Conservation (phyloP, 257 asterid species). For the Solanum pinnatisectum region DNA sequence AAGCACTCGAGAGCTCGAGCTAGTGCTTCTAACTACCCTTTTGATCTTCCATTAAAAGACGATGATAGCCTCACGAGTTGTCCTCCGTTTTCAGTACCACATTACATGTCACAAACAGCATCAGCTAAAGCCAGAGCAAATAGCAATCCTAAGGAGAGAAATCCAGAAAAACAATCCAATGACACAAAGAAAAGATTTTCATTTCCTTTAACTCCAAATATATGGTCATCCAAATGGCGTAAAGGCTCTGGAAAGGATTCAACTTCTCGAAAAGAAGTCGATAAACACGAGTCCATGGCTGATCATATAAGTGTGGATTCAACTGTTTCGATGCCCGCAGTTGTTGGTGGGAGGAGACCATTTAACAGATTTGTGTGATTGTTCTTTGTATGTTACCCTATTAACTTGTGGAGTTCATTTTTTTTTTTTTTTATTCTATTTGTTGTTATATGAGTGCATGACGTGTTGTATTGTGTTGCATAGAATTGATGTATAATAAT, state of each 20-base stretch:
- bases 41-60: conserved; percentile 45
- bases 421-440: background rate
- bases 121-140: conserved; percentile 70
- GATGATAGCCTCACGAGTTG: conserved; percentile 87
- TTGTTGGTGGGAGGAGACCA: conserved; percentile 69
- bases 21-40: conserved; percentile 31
- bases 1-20: conserved; percentile 40
- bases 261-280: conserved; percentile 33
- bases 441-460: conserved; percentile 14
- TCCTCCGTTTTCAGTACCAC: conserved; percentile 82
- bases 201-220: conserved; percentile 67
- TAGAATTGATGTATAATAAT: conserved; percentile 29
- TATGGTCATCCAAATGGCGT: conserved; percentile 60
- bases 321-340: conserved; percentile 67
- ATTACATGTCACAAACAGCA: conserved; percentile 76
- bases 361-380: conserved; percentile 93
- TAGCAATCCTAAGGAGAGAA: conserved; percentile 78
- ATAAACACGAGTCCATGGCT: conserved; percentile 36
- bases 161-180: conserved; percentile 50
- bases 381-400: background rate
- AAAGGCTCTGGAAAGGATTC: conserved; percentile 55
- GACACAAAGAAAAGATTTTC: conserved; percentile 76
- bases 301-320: conserved; percentile 58
- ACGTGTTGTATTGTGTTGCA: conserved; percentile 11
- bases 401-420: conserved; percentile 3